Conservation (phyloP, 2,329 filamentous ascomycete genomes). For the Seiridium cupressi region DNA sequence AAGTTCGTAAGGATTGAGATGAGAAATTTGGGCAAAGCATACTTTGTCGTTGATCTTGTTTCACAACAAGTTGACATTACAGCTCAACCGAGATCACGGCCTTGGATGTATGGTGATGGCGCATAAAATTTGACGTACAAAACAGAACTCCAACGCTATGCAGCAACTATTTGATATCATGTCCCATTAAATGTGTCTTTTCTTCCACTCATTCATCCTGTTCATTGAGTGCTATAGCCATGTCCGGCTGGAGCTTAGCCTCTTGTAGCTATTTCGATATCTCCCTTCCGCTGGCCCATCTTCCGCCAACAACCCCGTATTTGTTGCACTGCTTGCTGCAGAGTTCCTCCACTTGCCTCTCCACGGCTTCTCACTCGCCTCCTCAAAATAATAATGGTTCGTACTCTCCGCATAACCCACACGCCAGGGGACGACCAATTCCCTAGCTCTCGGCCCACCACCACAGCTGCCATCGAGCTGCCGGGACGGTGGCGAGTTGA, state of each 20-base stretch:
- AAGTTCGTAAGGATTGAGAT: too few relatives aligned
- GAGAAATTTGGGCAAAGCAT: too few relatives aligned
- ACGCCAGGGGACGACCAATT: slow-evolving; percentile 40
- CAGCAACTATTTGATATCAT: not conserved
- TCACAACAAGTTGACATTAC: too few relatives aligned
- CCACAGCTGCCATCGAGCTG: slow-evolving; percentile 37
- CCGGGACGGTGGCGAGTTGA: slow-evolving; percentile 52
- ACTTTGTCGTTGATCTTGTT: too few relatives aligned
- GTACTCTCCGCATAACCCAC: slow-evolving; percentile 34
- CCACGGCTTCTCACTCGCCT: slow-evolving; percentile 27
- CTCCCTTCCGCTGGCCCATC: slow-evolving; percentile 1
- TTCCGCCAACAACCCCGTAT: not conserved
- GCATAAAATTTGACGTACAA: too few relatives aligned
- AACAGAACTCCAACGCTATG: slow-evolving; percentile 1
- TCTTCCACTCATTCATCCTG: not conserved
- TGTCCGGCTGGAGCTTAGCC: slow-evolving; percentile 16
- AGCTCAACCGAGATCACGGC: too few relatives aligned
- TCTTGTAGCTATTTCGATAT: slow-evolving; percentile 21
- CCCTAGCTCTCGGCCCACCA: slow-evolving; percentile 30
- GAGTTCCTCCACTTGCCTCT: slow-evolving; percentile 22
- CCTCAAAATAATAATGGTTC: slow-evolving; percentile 43
- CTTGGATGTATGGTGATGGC: too few relatives aligned
- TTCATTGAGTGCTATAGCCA: not conserved
- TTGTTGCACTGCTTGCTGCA: slow-evolving; percentile 5
- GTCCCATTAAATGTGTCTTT: too few relatives aligned